A percentile compares a stretch with the other conserved stretches of the same genome.
phyloP scores from a whole-genome alignment of 495 filamentous ascomycete genomes.

The Amniculicola lignicola region DNA sequence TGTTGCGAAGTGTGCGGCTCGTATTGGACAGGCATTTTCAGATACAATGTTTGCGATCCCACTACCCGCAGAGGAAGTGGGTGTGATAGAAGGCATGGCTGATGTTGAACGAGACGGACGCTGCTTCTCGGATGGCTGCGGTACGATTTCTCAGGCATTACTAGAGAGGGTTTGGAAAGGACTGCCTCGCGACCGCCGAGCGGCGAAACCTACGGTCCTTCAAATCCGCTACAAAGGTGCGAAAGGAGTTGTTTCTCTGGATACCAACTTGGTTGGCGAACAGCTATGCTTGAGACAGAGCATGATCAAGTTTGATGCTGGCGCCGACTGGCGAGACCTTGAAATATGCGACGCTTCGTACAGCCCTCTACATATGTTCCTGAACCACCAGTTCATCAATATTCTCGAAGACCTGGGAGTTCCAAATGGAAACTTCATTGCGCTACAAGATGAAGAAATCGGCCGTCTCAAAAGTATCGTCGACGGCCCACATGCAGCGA shows the following conservation, averaged over 20 bases:
- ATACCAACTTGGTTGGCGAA: conserved; percentile 51
- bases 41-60: conserved; percentile 60
- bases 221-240: no score
- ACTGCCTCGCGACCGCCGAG: conserved; percentile 43
- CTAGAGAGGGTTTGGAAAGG: conserved; percentile 48
- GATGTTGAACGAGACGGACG: no score
- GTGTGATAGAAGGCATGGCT: no score
- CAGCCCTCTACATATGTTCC: conserved; percentile 61
- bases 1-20: conserved; percentile 72
- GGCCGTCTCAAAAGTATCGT: conserved; percentile 52
- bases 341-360: conserved; percentile 72
- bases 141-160: conserved; percentile 61
- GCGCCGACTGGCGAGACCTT: conserved; percentile 47
- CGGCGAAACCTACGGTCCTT: conserved; percentile 61
- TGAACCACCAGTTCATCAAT: conserved; percentile 78
- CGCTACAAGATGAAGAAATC: conserved; percentile 58
- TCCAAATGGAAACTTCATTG: conserved; percentile 53
- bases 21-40: conserved; percentile 80
- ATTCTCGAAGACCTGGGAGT: conserved; percentile 73
- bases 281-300: conserved; percentile 59
- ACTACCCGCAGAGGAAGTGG: conserved; percentile 46
- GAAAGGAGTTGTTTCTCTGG: conserved; percentile 72
- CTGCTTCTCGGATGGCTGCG: conserved; percentile 82
- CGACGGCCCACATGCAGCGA: conserved; percentile 56
- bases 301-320: conserved; percentile 77